Percentiles rank a stretch among this genome's conserved stretches.
phyloP scores from a whole-genome alignment of 2,329 filamentous ascomycete genomes.

The Ophiostoma tasmaniense region DNA sequence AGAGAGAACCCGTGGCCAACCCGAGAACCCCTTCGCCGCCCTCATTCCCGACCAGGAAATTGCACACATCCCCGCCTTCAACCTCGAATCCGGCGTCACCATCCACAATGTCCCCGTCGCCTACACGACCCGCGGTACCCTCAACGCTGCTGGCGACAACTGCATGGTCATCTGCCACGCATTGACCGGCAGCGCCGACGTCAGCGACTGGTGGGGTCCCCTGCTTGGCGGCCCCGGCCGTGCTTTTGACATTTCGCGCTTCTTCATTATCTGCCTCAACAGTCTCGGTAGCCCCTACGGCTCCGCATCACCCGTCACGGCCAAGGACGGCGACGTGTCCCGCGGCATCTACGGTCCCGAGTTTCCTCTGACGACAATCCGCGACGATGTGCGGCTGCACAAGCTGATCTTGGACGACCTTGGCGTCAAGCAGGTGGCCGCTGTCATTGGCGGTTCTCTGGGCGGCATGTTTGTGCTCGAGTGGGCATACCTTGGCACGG shows the following conservation, averaged over 20 bases:
- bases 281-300: conserved; percentile 79
- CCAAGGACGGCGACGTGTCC: conserved; percentile 67
- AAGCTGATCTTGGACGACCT: conserved; percentile 72
- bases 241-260: conserved; percentile 72
- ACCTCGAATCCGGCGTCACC: conserved; percentile 82
- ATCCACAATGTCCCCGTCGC: conserved; percentile 67
- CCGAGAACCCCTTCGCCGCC: conserved; percentile 82
- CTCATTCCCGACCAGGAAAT: conserved; percentile 85
- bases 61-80: conserved; percentile 79
- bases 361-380: conserved; percentile 88
- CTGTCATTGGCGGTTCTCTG: conserved; percentile 75
- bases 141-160: conserved; percentile 53
- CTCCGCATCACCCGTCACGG: conserved; percentile 80
- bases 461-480: conserved; percentile 87
- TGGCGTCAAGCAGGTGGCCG: conserved; percentile 68
- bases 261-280: conserved; percentile 82
- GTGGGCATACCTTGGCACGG: conserved; percentile 80
- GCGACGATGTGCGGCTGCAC: conserved; percentile 91
- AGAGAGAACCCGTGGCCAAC: conserved; percentile 26
- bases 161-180: conserved; percentile 75
- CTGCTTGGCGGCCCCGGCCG: conserved; percentile 68
- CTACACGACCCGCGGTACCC: conserved; percentile 56
- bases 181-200: conserved; percentile 76
- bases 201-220: conserved; percentile 83
- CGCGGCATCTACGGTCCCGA: conserved; percentile 85